phyloP scores from a whole-genome alignment of 2,329 filamentous ascomycete species.

The Aspergillus neotritici region DNA sequence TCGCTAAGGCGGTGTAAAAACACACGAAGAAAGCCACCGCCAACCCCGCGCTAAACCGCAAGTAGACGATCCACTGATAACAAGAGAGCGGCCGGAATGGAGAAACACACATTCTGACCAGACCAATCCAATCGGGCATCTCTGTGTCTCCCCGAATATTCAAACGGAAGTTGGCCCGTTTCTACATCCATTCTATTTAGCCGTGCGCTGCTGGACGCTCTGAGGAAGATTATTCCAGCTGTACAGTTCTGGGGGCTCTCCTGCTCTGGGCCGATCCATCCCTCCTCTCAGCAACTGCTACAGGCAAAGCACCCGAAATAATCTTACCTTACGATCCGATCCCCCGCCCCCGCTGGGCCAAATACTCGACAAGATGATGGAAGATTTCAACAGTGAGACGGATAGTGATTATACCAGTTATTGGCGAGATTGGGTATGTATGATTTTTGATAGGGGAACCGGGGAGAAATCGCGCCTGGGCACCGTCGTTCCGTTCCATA shows the following conservation, averaged over 20 bases:
- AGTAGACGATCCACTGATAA: conserved; percentile 21
- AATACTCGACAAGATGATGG: conserved; percentile 55
- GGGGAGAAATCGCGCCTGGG: too few species aligned
- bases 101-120: conserved; percentile 18
- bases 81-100: conserved; percentile 10
- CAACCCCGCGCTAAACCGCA: conserved; percentile 25
- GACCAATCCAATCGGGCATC: too few species aligned
- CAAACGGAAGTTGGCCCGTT: not conserved
- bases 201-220: conserved; percentile 10
- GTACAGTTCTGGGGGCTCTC: conserved; percentile 20
- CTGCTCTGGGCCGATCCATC: conserved; percentile 14
- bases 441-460: too few species aligned
- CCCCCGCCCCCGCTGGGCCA: not conserved
- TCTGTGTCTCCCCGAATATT: too few species aligned
- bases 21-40: conserved; percentile 15
- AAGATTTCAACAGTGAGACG: conserved; percentile 95
- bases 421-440: conserved; percentile 96
- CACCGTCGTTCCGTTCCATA: not conserved
- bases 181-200: not conserved
- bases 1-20: conserved; percentile 16
- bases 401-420: conserved; percentile 99
- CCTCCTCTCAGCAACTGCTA: conserved; percentile 21
- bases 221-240: conserved; percentile 13
- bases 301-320: conserved; percentile 18
- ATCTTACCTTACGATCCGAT: conserved; percentile 9